Conservation (phyloP, 768 basidiomycete genomes). For the Amanita exitialis region DNA sequence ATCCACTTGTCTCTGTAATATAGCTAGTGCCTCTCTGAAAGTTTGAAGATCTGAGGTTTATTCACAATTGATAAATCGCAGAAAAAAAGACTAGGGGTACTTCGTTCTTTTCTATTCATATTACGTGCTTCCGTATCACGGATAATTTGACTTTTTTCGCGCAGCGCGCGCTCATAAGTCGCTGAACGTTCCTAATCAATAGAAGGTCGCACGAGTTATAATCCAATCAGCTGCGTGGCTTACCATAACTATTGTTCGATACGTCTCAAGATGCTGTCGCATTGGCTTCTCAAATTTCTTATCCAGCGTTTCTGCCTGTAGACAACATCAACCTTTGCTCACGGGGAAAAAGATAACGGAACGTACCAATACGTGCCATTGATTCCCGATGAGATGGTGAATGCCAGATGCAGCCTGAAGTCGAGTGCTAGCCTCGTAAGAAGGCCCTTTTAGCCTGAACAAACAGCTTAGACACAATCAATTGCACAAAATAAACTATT, state of each 20-base stretch:
- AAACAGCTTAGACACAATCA: neutral
- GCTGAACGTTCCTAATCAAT: constrained; percentile 64
- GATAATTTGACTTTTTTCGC: constrained; percentile 79
- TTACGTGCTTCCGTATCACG: constrained; percentile 78
- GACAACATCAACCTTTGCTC: constrained; percentile 4
- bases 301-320: constrained; percentile 75
- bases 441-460: constrained; percentile 63
- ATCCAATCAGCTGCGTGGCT: constrained; percentile 6
- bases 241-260: constrained; percentile 65
- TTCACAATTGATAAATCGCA: neutral
- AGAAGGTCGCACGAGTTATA: neutral
- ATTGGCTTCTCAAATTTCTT: constrained; percentile 86
- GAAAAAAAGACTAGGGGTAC: constrained; percentile 26
- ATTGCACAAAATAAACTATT: constrained; percentile 15
- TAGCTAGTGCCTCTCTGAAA: constrained; percentile 73
- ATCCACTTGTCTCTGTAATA: constrained; percentile 84
- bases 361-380: constrained; percentile 84
- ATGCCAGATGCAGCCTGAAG: constrained; percentile 82
- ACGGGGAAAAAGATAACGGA: neutral
- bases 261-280: constrained; percentile 74
- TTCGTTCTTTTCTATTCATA: constrained; percentile 79
- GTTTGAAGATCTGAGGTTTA: constrained; percentile 62
- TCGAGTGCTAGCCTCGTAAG: constrained; percentile 71
- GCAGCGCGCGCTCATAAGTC: constrained; percentile 72
- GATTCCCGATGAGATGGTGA: constrained; percentile 86